These are phyloP conservation scores for Tulasnella calospora DNA, from an alignment of 768 basidiomycete species.

Conservation along the genomic window DNA sequence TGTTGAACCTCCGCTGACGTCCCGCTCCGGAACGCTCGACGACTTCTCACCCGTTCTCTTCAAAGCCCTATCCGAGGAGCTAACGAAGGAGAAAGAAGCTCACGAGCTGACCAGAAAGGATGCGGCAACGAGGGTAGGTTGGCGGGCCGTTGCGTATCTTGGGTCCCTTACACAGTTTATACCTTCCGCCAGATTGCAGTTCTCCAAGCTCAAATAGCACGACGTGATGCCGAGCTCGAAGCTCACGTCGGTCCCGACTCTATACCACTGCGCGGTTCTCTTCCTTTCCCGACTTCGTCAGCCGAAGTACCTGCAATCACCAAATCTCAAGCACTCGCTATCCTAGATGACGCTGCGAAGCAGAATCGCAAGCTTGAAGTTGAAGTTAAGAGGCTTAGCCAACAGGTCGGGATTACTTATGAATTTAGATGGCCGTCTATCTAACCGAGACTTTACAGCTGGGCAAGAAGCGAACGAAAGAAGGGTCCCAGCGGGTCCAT, in stretches of 20 bases:
- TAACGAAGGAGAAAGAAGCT: slow-evolving; percentile 16
- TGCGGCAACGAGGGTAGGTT: slow-evolving; percentile 5
- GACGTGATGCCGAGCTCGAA: slow-evolving; percentile 20
- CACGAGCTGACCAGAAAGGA: slow-evolving; percentile 14
- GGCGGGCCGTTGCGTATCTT: background rate
- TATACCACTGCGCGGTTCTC: background rate
- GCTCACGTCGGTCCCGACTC: background rate
- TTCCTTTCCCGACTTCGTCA: background rate
- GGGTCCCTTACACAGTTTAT: background rate
- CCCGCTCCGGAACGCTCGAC: background rate
- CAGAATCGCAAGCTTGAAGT: slow-evolving; percentile 7
- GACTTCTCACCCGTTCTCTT: background rate
- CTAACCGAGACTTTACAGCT: background rate
- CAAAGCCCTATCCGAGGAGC: slow-evolving; percentile 1
- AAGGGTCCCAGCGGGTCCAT: background rate
- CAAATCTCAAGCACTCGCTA: background rate
- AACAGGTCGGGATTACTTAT: background rate
- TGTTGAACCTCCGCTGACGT: background rate
- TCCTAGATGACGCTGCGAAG: background rate
- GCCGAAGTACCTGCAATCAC: background rate
- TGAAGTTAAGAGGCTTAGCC: background rate
- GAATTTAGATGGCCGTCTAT: background rate
- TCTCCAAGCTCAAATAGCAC: slow-evolving; percentile 15
- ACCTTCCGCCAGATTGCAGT: slow-evolving; percentile 11
- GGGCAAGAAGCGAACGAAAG: background rate